Percentiles rank a stretch among this genome's conserved stretches.
Evolutionary conservation across 495 filamentous ascomycete genomes (phyloP).

Genomic region (Penicillium longicatenatum): DNA sequence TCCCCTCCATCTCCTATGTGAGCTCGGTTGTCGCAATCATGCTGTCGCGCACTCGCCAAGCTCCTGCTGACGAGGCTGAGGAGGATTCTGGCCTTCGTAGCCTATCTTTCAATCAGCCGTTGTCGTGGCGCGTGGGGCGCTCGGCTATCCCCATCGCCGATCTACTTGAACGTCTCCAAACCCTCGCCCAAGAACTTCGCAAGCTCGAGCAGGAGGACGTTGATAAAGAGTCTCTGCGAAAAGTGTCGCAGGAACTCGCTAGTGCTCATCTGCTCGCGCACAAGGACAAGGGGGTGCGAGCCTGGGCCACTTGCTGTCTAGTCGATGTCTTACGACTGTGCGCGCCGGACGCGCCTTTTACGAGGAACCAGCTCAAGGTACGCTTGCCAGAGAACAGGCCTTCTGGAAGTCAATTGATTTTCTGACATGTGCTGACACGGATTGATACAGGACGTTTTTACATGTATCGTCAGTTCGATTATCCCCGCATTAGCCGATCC

Average conservation of each 20-base stretch:
- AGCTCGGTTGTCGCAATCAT: conserved; percentile 37
- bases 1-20: conserved; percentile 27
- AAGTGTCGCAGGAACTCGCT: conserved; percentile 87
- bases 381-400: conserved; percentile 14
- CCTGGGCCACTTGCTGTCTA: conserved; percentile 84
- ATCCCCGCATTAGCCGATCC: conserved; percentile 86
- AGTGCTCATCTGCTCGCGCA: conserved; percentile 80
- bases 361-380: conserved; percentile 86
- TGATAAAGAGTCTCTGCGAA: conserved; percentile 74
- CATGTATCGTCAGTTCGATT: conserved; percentile 77
- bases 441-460: conserved; percentile 79
- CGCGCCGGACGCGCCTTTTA: conserved; percentile 95
- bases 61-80: conserved; percentile 41
- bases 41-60: conserved; percentile 53
- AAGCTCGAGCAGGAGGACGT: conserved; percentile 86
- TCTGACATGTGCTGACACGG: conserved; percentile 7
- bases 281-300: conserved; percentile 90
- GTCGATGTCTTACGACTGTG: conserved; percentile 93
- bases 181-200: conserved; percentile 79
- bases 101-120: conserved; percentile 73
- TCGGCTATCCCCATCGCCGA: conserved; percentile 77
- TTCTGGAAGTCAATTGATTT: background rate
- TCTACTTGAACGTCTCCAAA: conserved; percentile 76
- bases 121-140: conserved; percentile 92
- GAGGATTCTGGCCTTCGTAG: conserved; percentile 41